These are phyloP conservation scores for Nannizzia gypsea DNA, from an alignment of 2,329 filamentous ascomycete genomes.

Conservation along the genomic window DNA sequence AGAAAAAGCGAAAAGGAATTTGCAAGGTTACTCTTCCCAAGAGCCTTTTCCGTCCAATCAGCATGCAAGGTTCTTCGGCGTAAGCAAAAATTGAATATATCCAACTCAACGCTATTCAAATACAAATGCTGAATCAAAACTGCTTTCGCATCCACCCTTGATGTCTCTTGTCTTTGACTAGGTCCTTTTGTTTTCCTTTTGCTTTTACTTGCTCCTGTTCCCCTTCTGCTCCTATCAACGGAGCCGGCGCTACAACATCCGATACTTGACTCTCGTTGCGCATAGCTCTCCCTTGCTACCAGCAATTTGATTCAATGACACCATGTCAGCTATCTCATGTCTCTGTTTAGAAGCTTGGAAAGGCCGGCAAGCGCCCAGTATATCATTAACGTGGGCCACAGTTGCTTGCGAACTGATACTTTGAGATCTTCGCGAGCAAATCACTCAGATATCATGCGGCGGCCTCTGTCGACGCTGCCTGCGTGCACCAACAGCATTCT, in stretches of 20 bases:
- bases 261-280: background rate
- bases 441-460: conserved; percentile 22
- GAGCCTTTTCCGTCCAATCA: background rate
- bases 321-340: conserved; percentile 54
- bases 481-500: conserved; percentile 15
- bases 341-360: conserved; percentile 45
- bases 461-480: conserved; percentile 17
- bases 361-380: conserved; percentile 39
- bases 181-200: background rate
- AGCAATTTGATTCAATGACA: conserved; percentile 29
- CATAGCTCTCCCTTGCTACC: background rate
- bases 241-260: background rate
- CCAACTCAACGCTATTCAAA: background rate
- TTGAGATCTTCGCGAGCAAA: conserved; percentile 13
- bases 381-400: conserved; percentile 33
- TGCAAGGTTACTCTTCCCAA: background rate
- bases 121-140: too few relatives aligned
- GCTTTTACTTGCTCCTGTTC: background rate
- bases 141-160: too few relatives aligned
- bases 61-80: background rate
- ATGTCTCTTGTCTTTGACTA: too few relatives aligned
- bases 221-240: background rate
- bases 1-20: background rate
- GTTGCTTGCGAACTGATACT: conserved; percentile 16
- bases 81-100: background rate